A percentile compares a stretch with the other conserved stretches of the same genome.
Conservation (phyloP, 257 asterid species). For the Rehmannia glutinosa region DNA sequence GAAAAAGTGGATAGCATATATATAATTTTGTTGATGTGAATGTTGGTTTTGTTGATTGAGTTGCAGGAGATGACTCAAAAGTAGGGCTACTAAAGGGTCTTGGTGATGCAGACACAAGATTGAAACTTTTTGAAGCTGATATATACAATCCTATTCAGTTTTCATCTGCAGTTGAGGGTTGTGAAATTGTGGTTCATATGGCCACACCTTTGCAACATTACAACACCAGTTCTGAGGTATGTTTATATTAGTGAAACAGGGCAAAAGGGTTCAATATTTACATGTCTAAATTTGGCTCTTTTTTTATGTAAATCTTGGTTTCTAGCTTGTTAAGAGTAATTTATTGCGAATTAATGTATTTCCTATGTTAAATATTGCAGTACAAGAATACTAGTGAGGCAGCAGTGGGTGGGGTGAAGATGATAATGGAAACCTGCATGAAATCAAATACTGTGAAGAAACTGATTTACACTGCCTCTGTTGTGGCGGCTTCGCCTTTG, state of each 20-base stretch:
- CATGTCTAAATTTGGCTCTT: neutral
- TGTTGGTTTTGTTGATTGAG: neutral
- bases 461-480: conserved; percentile 46
- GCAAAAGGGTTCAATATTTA: too few relatives aligned
- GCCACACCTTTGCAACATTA: conserved; percentile 60
- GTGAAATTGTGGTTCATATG: conserved; percentile 54
- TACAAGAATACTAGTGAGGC: conserved; percentile 49
- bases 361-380: conserved; percentile 21
- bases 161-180: conserved; percentile 45
- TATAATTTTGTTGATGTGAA: too few relatives aligned
- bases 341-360: neutral
- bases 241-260: too few relatives aligned
- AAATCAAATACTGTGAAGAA: conserved; percentile 34
- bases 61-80: conserved; percentile 50
- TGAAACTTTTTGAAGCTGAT: conserved; percentile 58
- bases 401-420: conserved; percentile 37
- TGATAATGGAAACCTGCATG: conserved; percentile 30
- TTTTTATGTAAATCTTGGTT: neutral
- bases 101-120: conserved; percentile 30
- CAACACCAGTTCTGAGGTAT: conserved; percentile 26
- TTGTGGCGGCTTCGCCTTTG: conserved; percentile 42
- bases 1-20: too few relatives aligned
- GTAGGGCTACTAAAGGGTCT: conserved; percentile 51
- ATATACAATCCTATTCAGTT: conserved; percentile 50
- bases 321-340: neutral